A percentile compares a stretch with the other conserved stretches of the same genome.
phyloP scores from a whole-genome alignment of 139 green algal genomes.

The Coelastrella sp. region DNA sequence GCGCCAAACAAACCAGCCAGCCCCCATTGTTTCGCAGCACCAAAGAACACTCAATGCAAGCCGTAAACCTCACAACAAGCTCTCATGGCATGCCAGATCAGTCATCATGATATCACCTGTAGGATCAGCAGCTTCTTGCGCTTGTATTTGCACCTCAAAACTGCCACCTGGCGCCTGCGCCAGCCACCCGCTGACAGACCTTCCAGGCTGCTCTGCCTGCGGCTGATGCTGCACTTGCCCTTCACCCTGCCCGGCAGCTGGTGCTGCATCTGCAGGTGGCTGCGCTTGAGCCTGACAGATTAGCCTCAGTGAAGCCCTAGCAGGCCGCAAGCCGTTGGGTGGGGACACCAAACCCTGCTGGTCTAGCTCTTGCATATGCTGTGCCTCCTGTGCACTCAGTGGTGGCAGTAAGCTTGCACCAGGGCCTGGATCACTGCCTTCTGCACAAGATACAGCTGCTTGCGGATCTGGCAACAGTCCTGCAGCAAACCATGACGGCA shows the following conservation, averaged over 20 bases:
- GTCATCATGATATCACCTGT: neutral
- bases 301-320: neutral
- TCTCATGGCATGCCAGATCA: neutral
- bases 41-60: too few relatives aligned
- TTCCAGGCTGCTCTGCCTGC: neutral
- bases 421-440: neutral
- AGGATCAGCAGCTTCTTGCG: too few relatives aligned
- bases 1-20: too few relatives aligned
- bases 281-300: neutral
- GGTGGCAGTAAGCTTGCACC: neutral
- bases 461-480: neutral
- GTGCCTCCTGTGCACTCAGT: neutral
- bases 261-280: neutral
- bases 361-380: neutral
- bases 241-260: neutral
- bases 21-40: too few relatives aligned
- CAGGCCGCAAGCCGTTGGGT: too few relatives aligned
- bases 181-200: neutral
- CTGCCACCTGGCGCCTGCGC: neutral
- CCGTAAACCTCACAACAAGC: neutral
- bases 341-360: neutral
- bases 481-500: slow-evolving; percentile 28
- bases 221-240: neutral
- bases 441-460: neutral
- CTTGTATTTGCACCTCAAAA: neutral